Conservation (phyloP, 2,329 filamentous ascomycete species). For the Rhytidhysteron rufulum region DNA sequence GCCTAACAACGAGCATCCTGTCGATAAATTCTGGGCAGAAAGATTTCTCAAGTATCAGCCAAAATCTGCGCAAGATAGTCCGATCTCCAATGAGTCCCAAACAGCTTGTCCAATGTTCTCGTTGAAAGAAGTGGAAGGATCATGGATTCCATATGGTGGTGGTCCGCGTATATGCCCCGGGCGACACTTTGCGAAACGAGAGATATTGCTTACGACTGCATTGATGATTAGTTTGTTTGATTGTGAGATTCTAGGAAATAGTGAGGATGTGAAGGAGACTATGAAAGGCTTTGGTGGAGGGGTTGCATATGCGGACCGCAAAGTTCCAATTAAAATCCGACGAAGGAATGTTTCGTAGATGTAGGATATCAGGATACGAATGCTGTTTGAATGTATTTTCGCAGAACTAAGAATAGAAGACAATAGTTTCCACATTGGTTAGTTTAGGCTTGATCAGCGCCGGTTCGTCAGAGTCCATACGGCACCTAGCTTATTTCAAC, state of each 20-base stretch:
- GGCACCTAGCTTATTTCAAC: too few relatives aligned
- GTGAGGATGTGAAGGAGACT: background rate
- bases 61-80: conserved; percentile 15
- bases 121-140: conserved; percentile 22
- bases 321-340: background rate
- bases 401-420: too few relatives aligned
- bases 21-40: conserved; percentile 34
- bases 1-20: conserved; percentile 13
- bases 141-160: conserved; percentile 35
- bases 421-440: too few relatives aligned
- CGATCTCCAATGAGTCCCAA: too few relatives aligned
- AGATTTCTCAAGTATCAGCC: conserved; percentile 20
- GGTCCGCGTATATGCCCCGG: conserved; percentile 32
- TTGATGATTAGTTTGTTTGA: conserved; percentile 29
- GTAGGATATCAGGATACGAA: too few relatives aligned
- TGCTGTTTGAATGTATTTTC: too few relatives aligned
- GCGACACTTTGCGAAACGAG: conserved; percentile 34
- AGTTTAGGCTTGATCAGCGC: too few relatives aligned
- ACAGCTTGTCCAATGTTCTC: conserved; percentile 16
- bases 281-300: background rate
- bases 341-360: too few relatives aligned
- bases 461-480: too few relatives aligned
- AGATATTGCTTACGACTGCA: conserved; percentile 28
- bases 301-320: background rate
- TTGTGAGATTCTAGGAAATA: conserved; percentile 14